These are phyloP conservation scores for Globisporangium cederbergense DNA, from an alignment of 352 stramenopile genomes.

Conservation along the genomic window DNA sequence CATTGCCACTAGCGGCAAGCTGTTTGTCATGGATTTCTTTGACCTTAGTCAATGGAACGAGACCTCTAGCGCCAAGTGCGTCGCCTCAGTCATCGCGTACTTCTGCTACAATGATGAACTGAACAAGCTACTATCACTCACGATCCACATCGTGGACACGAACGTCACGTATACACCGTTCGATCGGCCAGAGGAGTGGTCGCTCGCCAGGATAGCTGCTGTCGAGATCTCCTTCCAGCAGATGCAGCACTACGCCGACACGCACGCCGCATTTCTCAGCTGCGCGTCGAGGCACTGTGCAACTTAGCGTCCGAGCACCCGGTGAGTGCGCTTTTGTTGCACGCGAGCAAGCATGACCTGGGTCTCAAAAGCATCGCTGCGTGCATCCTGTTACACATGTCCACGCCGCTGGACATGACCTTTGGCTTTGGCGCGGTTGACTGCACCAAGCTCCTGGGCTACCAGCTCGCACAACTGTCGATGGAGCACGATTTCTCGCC, in stretches of 20 bases:
- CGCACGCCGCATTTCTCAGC: conserved; percentile 44
- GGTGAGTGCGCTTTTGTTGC: conserved; percentile 31
- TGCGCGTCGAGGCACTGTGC: conserved; percentile 41
- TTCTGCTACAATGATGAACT: conserved; percentile 28
- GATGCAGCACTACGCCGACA: conserved; percentile 51
- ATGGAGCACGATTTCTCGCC: conserved; percentile 5
- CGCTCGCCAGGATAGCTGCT: conserved; percentile 44
- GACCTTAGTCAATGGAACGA: conserved; percentile 29
- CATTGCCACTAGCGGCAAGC: conserved; percentile 19
- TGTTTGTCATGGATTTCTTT: conserved; percentile 37
- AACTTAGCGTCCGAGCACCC: conserved; percentile 30
- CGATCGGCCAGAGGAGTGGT: conserved; percentile 37
- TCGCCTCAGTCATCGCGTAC: conserved; percentile 36
- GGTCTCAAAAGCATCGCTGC: conserved; percentile 34
- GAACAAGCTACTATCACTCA: conserved; percentile 29
- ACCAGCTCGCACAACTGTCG: neutral
- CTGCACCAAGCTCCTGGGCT: conserved; percentile 24
- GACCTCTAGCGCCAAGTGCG: conserved; percentile 26
- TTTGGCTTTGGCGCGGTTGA: conserved; percentile 40
- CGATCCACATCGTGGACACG: conserved; percentile 38
- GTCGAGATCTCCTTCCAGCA: conserved; percentile 45
- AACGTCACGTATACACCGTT: conserved; percentile 41
- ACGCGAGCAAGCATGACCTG: conserved; percentile 35
- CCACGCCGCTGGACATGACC: conserved; percentile 36
- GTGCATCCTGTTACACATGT: conserved; percentile 37